These are phyloP conservation scores for Metarhizium guizhouense DNA, from an alignment of 2,329 filamentous ascomycete species.

Conservation along the genomic window DNA sequence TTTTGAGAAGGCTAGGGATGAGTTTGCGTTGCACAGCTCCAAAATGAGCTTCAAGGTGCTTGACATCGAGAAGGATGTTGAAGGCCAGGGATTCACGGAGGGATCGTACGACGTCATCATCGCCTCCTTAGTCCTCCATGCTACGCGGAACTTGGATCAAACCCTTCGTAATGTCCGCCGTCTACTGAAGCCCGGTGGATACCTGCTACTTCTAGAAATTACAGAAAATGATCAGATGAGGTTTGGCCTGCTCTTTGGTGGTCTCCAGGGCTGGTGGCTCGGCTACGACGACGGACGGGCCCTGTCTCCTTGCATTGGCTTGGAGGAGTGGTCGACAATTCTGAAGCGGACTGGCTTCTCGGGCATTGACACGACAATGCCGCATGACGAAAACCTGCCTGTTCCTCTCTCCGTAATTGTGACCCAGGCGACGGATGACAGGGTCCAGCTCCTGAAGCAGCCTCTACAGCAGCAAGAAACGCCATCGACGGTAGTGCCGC, in stretches of 20 bases:
- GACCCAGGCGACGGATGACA: background rate
- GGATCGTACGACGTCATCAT: slow-evolving; percentile 28
- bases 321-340: background rate
- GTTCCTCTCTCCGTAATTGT: background rate
- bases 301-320: background rate
- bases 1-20: slow-evolving; percentile 18
- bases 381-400: background rate
- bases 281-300: background rate
- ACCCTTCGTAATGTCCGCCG: slow-evolving; percentile 9
- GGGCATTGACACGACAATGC: background rate
- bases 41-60: slow-evolving; percentile 9
- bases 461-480: background rate
- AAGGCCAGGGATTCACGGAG: slow-evolving; percentile 20
- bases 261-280: background rate
- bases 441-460: background rate
- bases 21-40: background rate
- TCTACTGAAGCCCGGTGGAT: slow-evolving; percentile 7
- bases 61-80: slow-evolving; percentile 16
- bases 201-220: background rate
- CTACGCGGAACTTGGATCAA: slow-evolving; percentile 18
- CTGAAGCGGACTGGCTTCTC: background rate
- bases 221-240: background rate
- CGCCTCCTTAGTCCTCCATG: slow-evolving; percentile 28
- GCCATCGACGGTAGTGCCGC: no score
- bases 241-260: background rate